Conservation (phyloP, 2,329 filamentous ascomycete species). For the Aspergillus luchuensis region DNA sequence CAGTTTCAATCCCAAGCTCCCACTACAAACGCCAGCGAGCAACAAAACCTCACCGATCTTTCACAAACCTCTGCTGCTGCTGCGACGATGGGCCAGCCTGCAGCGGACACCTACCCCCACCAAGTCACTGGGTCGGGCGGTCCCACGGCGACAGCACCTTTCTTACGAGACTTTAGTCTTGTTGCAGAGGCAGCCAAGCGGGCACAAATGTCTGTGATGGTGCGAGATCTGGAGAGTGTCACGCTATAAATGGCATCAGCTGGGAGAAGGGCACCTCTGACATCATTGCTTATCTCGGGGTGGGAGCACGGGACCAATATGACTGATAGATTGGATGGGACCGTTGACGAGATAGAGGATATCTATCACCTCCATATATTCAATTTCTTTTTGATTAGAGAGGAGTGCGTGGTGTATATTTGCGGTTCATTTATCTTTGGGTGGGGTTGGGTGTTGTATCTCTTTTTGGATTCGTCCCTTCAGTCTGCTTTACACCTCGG, state of each 20-base stretch:
- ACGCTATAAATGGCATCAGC: constrained; percentile 31
- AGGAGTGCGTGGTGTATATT: neutral
- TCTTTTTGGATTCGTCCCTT: neutral
- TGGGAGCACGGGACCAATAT: neutral
- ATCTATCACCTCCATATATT: neutral
- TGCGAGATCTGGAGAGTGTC: constrained; percentile 71
- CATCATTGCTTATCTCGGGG: neutral
- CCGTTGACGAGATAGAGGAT: neutral
- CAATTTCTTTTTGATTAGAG: neutral
- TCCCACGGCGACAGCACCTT: constrained; percentile 55
- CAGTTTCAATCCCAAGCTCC: constrained; percentile 1
- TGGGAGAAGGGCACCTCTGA: neutral
- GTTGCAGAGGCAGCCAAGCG: constrained; percentile 91
- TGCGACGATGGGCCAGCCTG: constrained; percentile 13
- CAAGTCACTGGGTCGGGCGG: constrained; percentile 32
- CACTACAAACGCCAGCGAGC: neutral
- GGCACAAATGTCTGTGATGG: constrained; percentile 85
- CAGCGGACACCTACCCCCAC: constrained; percentile 26
- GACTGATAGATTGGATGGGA: neutral
- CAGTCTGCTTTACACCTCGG: neutral
- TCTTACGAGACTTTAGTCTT: constrained; percentile 79
- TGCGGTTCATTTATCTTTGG: neutral
- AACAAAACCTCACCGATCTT: constrained; percentile 4
- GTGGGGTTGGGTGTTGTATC: neutral
- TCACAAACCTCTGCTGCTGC: constrained; percentile 5